A percentile compares a stretch with the other conserved stretches of the same genome.
These are phyloP conservation scores for Ophiostoma montium DNA, from an alignment of 2,329 filamentous ascomycete genomes.

Conservation along the genomic window DNA sequence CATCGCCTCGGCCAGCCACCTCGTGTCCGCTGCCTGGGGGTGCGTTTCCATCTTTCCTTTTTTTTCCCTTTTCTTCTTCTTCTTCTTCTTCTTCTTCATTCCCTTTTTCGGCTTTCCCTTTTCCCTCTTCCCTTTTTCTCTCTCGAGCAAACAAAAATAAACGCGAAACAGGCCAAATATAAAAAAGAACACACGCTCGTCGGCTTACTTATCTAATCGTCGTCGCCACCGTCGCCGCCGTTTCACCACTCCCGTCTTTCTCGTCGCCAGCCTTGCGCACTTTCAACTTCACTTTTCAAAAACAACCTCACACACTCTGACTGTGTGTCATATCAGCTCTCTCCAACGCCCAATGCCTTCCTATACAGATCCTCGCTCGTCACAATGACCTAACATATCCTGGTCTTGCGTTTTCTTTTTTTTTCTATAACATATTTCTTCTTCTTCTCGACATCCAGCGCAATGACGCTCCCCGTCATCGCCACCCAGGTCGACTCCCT, in stretches of 20 bases:
- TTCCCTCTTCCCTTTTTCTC: background rate
- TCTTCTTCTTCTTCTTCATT: background rate
- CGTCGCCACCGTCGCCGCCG: background rate
- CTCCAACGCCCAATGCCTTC: background rate
- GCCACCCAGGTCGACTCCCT: conserved; percentile 17
- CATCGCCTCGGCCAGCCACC: background rate
- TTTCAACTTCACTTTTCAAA: background rate
- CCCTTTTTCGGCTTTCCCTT: background rate
- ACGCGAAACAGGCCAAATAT: background rate
- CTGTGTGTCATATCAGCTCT: too few species aligned
- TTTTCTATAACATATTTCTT: background rate
- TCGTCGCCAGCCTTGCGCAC: background rate
- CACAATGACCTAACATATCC: background rate
- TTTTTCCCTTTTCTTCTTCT: background rate
- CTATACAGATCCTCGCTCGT: background rate
- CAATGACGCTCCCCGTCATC: conserved; percentile 12
- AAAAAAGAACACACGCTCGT: too few species aligned
- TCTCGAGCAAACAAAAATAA: background rate
- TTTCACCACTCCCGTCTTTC: background rate
- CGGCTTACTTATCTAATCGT: too few species aligned
- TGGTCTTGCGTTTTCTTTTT: background rate
- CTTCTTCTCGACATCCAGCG: conserved; percentile 1
- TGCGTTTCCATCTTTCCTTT: background rate
- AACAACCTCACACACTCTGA: too few species aligned
- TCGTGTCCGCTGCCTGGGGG: background rate